These are phyloP conservation scores for Penicillium antarcticum DNA, from an alignment of 495 filamentous ascomycete species.

Conservation along the genomic window DNA sequence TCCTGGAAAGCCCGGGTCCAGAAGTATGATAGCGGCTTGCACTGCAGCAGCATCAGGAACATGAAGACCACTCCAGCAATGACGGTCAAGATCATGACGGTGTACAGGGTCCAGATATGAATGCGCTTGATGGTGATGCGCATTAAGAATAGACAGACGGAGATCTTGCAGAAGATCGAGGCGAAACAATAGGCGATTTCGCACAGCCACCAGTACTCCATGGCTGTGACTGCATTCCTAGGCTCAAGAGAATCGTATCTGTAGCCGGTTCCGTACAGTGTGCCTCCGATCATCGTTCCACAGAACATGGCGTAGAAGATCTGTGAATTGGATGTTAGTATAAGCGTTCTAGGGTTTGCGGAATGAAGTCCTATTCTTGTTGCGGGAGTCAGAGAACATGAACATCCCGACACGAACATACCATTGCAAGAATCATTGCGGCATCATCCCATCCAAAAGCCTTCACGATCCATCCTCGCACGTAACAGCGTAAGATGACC, in stretches of 20 bases:
- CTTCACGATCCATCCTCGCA: constrained; percentile 37
- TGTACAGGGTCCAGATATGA: constrained; percentile 38
- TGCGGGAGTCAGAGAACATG: too few relatives aligned
- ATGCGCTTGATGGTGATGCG: constrained; percentile 36
- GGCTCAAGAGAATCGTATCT: constrained; percentile 21
- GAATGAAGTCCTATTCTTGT: neutral
- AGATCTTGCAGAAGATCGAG: constrained; percentile 40
- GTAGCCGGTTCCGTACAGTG: constrained; percentile 34
- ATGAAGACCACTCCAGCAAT: constrained; percentile 35
- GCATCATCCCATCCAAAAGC: constrained; percentile 44
- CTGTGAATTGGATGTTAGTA: constrained; percentile 10
- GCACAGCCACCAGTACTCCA: constrained; percentile 45
- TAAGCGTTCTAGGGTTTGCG: too few relatives aligned
- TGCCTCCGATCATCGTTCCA: constrained; percentile 39
- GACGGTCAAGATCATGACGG: constrained; percentile 35
- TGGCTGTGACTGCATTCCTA: constrained; percentile 28
- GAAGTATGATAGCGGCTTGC: constrained; percentile 39
- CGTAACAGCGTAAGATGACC: constrained; percentile 43
- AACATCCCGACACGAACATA: constrained; percentile 11
- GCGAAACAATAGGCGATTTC: constrained; percentile 43
- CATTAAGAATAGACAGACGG: constrained; percentile 45
- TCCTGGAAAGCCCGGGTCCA: constrained; percentile 33
- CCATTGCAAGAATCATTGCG: constrained; percentile 35
- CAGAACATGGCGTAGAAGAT: constrained; percentile 36
- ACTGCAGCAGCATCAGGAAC: constrained; percentile 42